phyloP scores from a whole-genome alignment of 179 eudicot genomes.

The Corrigiola litoralis region DNA sequence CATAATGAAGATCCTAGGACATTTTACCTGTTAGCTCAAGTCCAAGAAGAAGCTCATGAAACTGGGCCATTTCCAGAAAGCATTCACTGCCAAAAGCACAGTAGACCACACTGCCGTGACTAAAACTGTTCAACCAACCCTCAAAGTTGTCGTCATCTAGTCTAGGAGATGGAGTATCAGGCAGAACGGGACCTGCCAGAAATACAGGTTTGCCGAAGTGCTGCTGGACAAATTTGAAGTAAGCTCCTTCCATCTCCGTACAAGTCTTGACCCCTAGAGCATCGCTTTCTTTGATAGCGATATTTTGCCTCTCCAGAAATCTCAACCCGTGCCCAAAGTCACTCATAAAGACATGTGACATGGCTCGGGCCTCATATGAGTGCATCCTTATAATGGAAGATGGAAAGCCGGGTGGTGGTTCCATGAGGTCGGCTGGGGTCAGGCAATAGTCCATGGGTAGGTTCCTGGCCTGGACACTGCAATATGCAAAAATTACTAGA shows the following conservation, averaged over 20 bases:
- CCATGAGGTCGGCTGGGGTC: no score
- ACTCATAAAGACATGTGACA: background rate
- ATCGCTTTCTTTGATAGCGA: background rate
- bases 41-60: conserved; percentile 19
- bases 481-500: no score
- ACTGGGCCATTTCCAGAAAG: conserved; percentile 4
- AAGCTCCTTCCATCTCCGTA: background rate
- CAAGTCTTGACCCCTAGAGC: conserved; percentile 9
- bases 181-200: conserved; percentile 12
- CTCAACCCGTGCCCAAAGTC: background rate
- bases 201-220: conserved; percentile 6
- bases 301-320: background rate
- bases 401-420: background rate
- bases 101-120: conserved; percentile 7
- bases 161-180: background rate
- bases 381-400: conserved; percentile 1
- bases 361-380: conserved; percentile 7
- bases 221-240: background rate
- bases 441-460: no score
- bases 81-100: conserved; percentile 23
- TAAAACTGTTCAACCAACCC: background rate
- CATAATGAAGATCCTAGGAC: no score
- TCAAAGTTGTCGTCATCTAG: conserved; percentile 1
- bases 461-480: no score
- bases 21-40: conserved; percentile 22